These are phyloP conservation scores for Pulicaria dysenterica DNA, from an alignment of 129 eudicot species.

Conservation along the genomic window DNA sequence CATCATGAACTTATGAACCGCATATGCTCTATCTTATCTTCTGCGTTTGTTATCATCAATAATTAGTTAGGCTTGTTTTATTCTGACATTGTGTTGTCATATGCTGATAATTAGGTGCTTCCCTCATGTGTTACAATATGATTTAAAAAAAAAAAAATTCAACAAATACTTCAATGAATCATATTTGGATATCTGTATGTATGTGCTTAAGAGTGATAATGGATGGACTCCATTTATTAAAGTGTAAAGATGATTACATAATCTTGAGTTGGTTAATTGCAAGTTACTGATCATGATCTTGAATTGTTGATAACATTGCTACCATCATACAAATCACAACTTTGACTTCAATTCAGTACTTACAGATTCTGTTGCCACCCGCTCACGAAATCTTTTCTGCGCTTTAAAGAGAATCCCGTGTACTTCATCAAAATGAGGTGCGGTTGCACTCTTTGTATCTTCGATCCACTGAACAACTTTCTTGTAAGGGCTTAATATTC, in stretches of 20 bases:
- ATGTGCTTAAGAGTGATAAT: too few species aligned
- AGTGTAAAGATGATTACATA: constrained; percentile 9
- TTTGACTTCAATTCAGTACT: constrained; percentile 36
- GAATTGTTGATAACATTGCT: too few species aligned
- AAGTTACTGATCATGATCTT: not conserved
- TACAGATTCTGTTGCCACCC: constrained; percentile 23
- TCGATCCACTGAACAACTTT: constrained; percentile 79
- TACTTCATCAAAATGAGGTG: constrained; percentile 81
- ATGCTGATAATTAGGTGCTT: too few species aligned
- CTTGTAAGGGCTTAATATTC: constrained; percentile 72
- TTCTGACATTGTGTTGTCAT: too few species aligned
- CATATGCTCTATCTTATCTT: too few species aligned
- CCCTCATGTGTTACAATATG: too few species aligned
- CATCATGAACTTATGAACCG: too few species aligned
- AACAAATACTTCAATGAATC: too few species aligned
- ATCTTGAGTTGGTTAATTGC: not conserved
- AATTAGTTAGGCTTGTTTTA: too few species aligned
- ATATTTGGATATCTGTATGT: too few species aligned
- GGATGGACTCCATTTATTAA: not conserved
- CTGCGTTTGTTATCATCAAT: too few species aligned
- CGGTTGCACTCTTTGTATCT: constrained; percentile 58
- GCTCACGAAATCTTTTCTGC: constrained; percentile 46
- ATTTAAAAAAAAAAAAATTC: too few species aligned
- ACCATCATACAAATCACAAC: constrained; percentile 32
- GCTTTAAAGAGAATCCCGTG: constrained; percentile 46